A percentile compares a stretch with the other conserved stretches of the same genome.
phyloP scores from a whole-genome alignment of 352 stramenopile species.

The Pilasporangium apinafurcum region DNA sequence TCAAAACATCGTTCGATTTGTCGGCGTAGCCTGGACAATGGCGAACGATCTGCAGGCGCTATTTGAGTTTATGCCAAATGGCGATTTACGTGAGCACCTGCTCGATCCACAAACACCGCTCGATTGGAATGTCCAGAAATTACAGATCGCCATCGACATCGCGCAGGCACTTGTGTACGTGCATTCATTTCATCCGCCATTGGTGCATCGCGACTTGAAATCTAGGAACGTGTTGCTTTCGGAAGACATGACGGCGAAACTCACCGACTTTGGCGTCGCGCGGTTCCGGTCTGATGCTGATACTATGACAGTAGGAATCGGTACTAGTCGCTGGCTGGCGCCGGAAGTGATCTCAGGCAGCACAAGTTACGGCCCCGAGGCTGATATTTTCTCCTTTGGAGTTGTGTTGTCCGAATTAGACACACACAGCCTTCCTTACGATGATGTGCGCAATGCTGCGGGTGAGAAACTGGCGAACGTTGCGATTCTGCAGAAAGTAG shows the following conservation, averaged over 20 bases:
- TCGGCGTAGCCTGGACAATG: conserved; percentile 49
- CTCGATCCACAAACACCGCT: conserved; percentile 1
- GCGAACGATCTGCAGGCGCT: conserved; percentile 42
- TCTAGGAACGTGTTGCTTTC: conserved; percentile 46
- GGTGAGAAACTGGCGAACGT: conserved; percentile 30
- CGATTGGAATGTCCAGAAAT: conserved; percentile 36
- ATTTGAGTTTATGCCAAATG: conserved; percentile 59
- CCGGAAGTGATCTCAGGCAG: conserved; percentile 42
- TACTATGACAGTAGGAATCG: conserved; percentile 45
- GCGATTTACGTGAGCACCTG: conserved; percentile 37
- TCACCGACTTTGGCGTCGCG: conserved; percentile 44
- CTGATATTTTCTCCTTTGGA: conserved; percentile 47
- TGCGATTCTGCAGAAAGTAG: conserved; percentile 40
- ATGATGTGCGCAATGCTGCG: conserved; percentile 14
- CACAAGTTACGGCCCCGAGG: conserved; percentile 33
- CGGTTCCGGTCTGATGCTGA: conserved; percentile 26
- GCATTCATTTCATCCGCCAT: conserved; percentile 47
- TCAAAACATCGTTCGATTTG: conserved; percentile 35
- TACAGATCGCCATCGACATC: conserved; percentile 47
- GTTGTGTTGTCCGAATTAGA: conserved; percentile 60
- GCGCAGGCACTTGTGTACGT: conserved; percentile 61
- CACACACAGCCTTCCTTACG: conserved; percentile 46
- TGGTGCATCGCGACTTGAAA: conserved; percentile 59
- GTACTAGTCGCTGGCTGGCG: conserved; percentile 48
- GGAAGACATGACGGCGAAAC: conserved; percentile 16